Base-by-base conservation (phyloP, 805 yeast species). In the Barnettozyma wickerhamii region DNA sequence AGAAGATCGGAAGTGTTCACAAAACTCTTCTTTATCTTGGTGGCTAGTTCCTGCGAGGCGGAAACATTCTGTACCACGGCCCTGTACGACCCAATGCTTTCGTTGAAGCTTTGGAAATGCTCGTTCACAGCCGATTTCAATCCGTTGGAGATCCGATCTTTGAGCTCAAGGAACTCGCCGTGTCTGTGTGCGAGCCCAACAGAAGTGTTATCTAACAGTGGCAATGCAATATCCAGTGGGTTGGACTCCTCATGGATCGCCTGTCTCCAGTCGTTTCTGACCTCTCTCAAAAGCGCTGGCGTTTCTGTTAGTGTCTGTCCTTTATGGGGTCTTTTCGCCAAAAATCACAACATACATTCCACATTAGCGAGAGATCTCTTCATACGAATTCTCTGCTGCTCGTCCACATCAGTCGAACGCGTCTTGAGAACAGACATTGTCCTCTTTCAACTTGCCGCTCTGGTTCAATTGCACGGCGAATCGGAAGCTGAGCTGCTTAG, bases 121-220 rank as follows among this genome's bases (percentile, higher is more conserved):
- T 81, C 84, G 49, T 82, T 83, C 21, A 90, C 96, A 2, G 90
- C 86, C 19, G 62, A 64, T 44, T 81, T 75, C 38, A 91, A 66
- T 19, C 79, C 74, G 14, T 57, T 57, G 13, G 80, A 75, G 10
- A 90, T 73, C 39, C 74, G 66, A 19, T 66, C 65, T 46, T 81
- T 77, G 33, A 88, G 61, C 35, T 73, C 72, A 32, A 71, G 66
- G 50, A 91, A 91, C 46, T 86, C 89, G 2, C 71, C 71, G 43
- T 71, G 70, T 45, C 81, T 76, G 52, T 81, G 82, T 1, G 95
- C 95, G 52, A 86, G 64, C 0, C 98, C 98, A n/a, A 89, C 93
- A 1, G 95, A 84, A 2, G 95, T 79, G 52, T 81, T 82, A 60
- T 91, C 97, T 53, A 89, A 66, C 42, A 93, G 68, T 1, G 90